These are phyloP conservation scores for Colletotrichum noveboracense DNA, from an alignment of 2,329 filamentous ascomycete species.

Conservation along the genomic window DNA sequence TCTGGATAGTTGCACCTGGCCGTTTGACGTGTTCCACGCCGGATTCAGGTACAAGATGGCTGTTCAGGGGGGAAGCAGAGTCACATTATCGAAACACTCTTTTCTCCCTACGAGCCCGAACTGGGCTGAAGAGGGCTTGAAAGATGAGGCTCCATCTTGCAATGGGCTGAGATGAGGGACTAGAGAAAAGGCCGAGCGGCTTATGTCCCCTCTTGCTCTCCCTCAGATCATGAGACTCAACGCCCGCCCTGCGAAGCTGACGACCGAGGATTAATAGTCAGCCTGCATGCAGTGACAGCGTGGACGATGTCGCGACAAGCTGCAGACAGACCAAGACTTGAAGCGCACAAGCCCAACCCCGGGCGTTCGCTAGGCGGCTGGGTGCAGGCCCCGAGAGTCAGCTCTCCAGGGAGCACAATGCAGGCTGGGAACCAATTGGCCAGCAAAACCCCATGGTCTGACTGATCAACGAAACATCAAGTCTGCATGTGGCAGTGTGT, in stretches of 20 bases:
- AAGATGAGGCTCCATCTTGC: conserved; percentile 1
- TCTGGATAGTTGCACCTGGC: background rate
- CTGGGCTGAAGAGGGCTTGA: background rate
- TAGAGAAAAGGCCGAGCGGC: background rate
- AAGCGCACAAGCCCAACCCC: background rate
- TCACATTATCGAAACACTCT: background rate
- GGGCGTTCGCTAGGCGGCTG: conserved; percentile 4
- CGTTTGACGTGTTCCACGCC: conserved; percentile 4
- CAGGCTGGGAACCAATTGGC: conserved; percentile 1
- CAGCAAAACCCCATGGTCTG: background rate
- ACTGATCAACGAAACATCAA: conserved; percentile 10
- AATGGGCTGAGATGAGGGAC: background rate
- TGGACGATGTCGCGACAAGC: conserved; percentile 15
- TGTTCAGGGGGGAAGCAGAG: background rate
- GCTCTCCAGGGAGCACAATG: background rate
- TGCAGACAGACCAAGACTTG: background rate
- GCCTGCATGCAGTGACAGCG: conserved; percentile 15
- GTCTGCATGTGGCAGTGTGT: background rate
- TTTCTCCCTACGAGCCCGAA: background rate
- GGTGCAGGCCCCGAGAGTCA: conserved; percentile 12
- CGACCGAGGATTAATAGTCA: conserved; percentile 7
- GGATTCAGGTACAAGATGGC: conserved; percentile 8
- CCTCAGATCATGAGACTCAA: background rate
- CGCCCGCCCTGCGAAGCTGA: conserved; percentile 8
- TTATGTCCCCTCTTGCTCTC: background rate